Evolutionary conservation across 2,329 filamentous ascomycete genomes (phyloP), one percentile per base, ranked within the genome.

Genomic region (Paraphaeosphaeria minitans): DNA sequence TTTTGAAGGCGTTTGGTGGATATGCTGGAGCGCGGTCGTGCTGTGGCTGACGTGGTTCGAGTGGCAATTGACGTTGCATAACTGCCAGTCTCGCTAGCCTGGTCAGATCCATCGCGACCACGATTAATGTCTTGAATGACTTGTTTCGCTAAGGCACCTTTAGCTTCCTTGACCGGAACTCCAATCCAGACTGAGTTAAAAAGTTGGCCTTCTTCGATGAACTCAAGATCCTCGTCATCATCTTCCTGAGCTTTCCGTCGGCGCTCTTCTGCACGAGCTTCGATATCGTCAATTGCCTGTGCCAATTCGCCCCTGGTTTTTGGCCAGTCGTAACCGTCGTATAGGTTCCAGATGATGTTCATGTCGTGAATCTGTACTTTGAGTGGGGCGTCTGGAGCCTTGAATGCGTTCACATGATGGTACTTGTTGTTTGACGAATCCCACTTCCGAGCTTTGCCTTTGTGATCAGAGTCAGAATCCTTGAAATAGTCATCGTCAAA

Each of bases 171-270:
- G 12, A 91, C 85, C 0, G 94, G 91, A 19, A 99, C 91, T 14
- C 91, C 93, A 67, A 99, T 97, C 79, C 97, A 99, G 55, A 99
- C 97, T 0, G 95, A 99, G 74, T 99, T 98, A 83, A 99, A 99
- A 16, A 99, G 82, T 67, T 96, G 96, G 74, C 99, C 96, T 6
- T 92, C 93, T 76, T 98, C 96, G 90, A 91, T 13, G 88, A 91
- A 75, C 33, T 74, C 70, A 22, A 53, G 51, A 31, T 75, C 67
- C 5, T 76, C 73, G 45, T 93, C 90, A 50, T 96, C 91, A 37
- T 88, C 89, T 54, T 89, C 90, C 76, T 85, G 73, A 70, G 81
- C 74, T 54, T 84, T 81, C 59, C 85, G 80, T 54, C 86, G 85
- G 56, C 89, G 87, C 73, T 97, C 91, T 48, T 89, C 87, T 1